These are phyloP conservation scores for Russula sp. DNA, from an alignment of 768 basidiomycete genomes.

Conservation along the genomic window DNA sequence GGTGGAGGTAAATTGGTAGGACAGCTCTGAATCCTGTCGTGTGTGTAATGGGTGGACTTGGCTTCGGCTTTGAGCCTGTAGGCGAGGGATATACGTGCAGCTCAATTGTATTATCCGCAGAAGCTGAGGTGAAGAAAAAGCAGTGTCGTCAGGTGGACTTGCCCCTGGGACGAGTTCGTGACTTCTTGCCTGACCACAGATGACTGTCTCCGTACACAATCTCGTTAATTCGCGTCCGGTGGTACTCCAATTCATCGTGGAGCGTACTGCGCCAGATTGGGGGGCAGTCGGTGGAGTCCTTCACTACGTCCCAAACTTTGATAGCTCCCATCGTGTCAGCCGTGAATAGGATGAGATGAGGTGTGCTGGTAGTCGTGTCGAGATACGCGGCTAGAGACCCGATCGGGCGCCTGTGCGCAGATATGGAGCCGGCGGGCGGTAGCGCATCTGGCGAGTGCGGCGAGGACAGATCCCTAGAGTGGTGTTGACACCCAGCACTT, in stretches of 20 bases:
- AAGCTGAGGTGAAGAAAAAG: constrained; percentile 44
- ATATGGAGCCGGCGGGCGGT: constrained; percentile 58
- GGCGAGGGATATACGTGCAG: constrained; percentile 41
- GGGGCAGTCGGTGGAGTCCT: constrained; percentile 35
- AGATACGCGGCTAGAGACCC: constrained; percentile 61
- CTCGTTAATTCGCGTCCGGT: constrained; percentile 80
- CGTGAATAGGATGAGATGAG: constrained; percentile 53
- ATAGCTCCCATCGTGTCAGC: constrained; percentile 91
- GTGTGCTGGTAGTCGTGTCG: constrained; percentile 25
- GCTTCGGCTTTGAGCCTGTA: constrained; percentile 27
- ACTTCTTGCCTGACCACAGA: constrained; percentile 81
- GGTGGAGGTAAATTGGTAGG: constrained; percentile 57
- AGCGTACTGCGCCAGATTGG: constrained; percentile 46
- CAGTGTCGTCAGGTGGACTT: not conserved
- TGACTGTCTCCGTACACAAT: constrained; percentile 56
- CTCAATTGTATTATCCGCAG: constrained; percentile 80
- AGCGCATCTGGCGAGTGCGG: constrained; percentile 36
- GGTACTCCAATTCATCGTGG: constrained; percentile 53
- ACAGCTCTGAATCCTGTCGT: constrained; percentile 62
- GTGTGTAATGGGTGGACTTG: constrained; percentile 48
- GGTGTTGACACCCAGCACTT: not conserved
- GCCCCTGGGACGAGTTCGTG: not conserved
- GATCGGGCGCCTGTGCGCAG: constrained; percentile 83
- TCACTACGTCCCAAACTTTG: constrained; percentile 65
- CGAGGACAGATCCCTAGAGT: constrained; percentile 56